phyloP scores from a whole-genome alignment of 2,329 filamentous ascomycete species.

The Aspergillus aculeatus region DNA sequence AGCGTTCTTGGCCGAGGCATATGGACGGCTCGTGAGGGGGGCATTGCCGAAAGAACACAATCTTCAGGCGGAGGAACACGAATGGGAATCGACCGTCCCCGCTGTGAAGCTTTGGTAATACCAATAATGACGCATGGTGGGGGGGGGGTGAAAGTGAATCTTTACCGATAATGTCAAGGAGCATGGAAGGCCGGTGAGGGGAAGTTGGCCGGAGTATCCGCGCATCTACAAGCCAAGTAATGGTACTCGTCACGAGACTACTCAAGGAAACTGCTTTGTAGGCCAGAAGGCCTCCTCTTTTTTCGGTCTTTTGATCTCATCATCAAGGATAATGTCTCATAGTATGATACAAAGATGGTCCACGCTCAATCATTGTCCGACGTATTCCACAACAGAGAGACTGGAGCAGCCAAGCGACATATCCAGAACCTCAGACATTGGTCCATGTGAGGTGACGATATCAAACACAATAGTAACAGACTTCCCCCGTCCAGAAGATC shows the following conservation, averaged over 20 bases:
- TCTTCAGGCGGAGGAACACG: not conserved
- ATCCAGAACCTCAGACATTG: not conserved
- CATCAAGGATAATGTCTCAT: constrained; percentile 12
- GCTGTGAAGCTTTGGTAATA: not conserved
- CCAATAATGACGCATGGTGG: not conserved
- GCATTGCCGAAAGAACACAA: not conserved
- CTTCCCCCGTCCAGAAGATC: constrained; percentile 18
- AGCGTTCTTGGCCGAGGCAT: not conserved
- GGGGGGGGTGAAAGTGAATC: not conserved
- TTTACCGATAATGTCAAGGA: no score
- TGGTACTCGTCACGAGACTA: not conserved
- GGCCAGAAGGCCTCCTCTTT: constrained; percentile 19
- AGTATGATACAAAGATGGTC: constrained; percentile 14
- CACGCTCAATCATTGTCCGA: not conserved
- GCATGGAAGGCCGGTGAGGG: not conserved
- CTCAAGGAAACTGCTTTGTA: not conserved
- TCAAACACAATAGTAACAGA: constrained; percentile 9
- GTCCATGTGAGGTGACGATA: not conserved
- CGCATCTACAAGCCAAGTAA: not conserved
- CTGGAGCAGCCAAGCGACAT: not conserved
- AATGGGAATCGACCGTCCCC: not conserved
- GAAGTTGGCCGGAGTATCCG: not conserved
- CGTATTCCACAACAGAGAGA: not conserved
- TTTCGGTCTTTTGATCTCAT: constrained; percentile 24
- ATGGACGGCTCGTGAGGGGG: not conserved